A percentile compares a stretch with the other conserved stretches of the same genome.
phyloP scores from a whole-genome alignment of 768 basidiomycete genomes.

The Multifurca ochricompacta region DNA sequence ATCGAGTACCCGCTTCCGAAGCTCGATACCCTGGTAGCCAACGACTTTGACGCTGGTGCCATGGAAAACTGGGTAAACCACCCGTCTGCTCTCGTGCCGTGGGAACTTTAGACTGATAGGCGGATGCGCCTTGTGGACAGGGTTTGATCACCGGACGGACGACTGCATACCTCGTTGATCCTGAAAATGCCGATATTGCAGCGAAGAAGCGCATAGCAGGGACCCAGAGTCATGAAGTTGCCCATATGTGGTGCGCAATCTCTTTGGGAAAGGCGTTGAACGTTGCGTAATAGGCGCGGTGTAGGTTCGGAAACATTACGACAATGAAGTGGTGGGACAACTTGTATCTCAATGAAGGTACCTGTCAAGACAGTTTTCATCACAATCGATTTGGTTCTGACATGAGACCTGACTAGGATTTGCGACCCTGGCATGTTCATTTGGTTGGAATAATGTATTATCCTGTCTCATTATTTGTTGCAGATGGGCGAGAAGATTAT shows the following conservation, averaged over 20 bases:
- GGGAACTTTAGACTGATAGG: background rate
- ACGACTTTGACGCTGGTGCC: constrained; percentile 83
- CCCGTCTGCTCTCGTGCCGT: background rate
- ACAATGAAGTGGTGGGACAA: constrained; percentile 94
- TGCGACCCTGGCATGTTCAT: constrained; percentile 58
- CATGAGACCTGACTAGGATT: constrained; percentile 57
- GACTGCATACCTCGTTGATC: constrained; percentile 70
- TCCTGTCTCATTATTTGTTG: constrained; percentile 6
- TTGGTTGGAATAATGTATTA: constrained; percentile 10
- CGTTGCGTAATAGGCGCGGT: background rate
- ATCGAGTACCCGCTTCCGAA: constrained; percentile 91
- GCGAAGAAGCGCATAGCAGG: constrained; percentile 75
- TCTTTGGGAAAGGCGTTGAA: background rate
- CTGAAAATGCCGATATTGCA: constrained; percentile 58
- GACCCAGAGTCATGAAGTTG: constrained; percentile 80
- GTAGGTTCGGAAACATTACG: constrained; percentile 85
- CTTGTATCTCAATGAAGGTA: constrained; percentile 78
- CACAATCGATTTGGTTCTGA: constrained; percentile 1
- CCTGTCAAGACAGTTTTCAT: constrained; percentile 31
- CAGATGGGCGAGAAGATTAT: constrained; percentile 45
- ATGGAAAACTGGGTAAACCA: constrained; percentile 82
- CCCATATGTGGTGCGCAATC: constrained; percentile 61
- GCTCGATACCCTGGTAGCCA: constrained; percentile 85
- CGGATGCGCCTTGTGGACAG: constrained; percentile 23
- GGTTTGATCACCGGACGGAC: constrained; percentile 89